Evolutionary conservation across 345 rosid species (phyloP).

Genomic region (Rubroshorea leprosula): DNA sequence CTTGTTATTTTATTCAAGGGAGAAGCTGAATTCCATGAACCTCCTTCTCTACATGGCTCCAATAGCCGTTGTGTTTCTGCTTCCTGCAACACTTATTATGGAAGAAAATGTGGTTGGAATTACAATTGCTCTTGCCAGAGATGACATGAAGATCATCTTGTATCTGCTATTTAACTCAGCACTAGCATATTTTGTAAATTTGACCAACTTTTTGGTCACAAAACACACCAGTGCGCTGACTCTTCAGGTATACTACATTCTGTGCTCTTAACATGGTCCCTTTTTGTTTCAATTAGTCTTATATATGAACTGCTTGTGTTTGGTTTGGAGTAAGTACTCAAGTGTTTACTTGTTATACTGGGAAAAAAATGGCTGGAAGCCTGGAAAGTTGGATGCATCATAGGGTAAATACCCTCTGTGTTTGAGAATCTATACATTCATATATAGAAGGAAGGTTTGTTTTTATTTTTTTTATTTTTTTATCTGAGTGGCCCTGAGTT

Average conservation of each 20-base stretch:
- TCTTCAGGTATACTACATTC: conserved; percentile 62
- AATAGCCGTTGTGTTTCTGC: conserved; percentile 81
- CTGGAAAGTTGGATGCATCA: too few relatives aligned
- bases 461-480: too few relatives aligned
- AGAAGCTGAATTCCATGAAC: conserved; percentile 98
- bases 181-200: conserved; percentile 88
- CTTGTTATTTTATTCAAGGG: conserved; percentile 45
- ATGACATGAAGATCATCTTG: conserved; percentile 80
- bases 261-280: too few relatives aligned
- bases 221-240: conserved; percentile 98
- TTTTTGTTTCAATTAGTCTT: neutral
- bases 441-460: neutral
- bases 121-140: conserved; percentile 92
- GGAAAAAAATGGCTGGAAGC: too few relatives aligned
- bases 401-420: too few relatives aligned
- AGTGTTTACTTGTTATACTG: too few relatives aligned
- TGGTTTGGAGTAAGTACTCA: too few relatives aligned
- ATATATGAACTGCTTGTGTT: neutral
- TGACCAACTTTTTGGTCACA: conserved; percentile 98
- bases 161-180: conserved; percentile 92
- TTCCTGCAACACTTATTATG: conserved; percentile 93
- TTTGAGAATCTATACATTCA: too few relatives aligned
- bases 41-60: conserved; percentile 99
- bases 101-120: conserved; percentile 94
- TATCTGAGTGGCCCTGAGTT: neutral